phyloP scores from a whole-genome alignment of 495 filamentous ascomycete genomes.

The Cairneyella variabilis region DNA sequence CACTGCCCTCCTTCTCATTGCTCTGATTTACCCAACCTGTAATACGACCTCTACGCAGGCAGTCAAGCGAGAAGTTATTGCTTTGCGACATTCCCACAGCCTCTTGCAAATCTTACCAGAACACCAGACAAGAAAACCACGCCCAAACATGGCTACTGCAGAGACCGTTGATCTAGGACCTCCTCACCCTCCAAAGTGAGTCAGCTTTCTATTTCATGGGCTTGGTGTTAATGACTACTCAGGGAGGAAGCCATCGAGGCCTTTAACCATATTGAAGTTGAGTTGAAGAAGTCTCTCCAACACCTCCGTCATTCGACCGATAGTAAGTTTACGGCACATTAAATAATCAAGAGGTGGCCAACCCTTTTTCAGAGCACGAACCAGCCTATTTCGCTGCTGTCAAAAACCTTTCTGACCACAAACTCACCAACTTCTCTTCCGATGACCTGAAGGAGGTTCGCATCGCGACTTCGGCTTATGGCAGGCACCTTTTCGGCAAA shows the following conservation, averaged over 20 bases:
- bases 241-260: slow-evolving; percentile 45
- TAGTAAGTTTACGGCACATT: slow-evolving; percentile 3
- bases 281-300: slow-evolving; percentile 46
- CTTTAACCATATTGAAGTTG: slow-evolving; percentile 42
- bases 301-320: slow-evolving; percentile 41
- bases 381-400: slow-evolving; percentile 47
- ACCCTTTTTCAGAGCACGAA: slow-evolving; percentile 38
- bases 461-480: slow-evolving; percentile 49
- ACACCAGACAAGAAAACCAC: background rate
- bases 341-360: background rate
- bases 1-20: too few species aligned
- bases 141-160: slow-evolving; percentile 47
- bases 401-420: slow-evolving; percentile 31
- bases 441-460: slow-evolving; percentile 47
- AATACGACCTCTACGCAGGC: too few species aligned
- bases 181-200: slow-evolving; percentile 41
- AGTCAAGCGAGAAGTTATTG: too few species aligned
- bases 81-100: too few species aligned
- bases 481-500: slow-evolving; percentile 54
- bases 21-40: too few species aligned
- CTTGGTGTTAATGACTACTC: background rate
- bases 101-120: too few species aligned
- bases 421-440: slow-evolving; percentile 36
- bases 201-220: background rate
- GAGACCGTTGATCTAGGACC: slow-evolving; percentile 47